Evolutionary conservation across 352 stramenopile species (phyloP).

Genomic region (Phytopythium oedochilum): DNA sequence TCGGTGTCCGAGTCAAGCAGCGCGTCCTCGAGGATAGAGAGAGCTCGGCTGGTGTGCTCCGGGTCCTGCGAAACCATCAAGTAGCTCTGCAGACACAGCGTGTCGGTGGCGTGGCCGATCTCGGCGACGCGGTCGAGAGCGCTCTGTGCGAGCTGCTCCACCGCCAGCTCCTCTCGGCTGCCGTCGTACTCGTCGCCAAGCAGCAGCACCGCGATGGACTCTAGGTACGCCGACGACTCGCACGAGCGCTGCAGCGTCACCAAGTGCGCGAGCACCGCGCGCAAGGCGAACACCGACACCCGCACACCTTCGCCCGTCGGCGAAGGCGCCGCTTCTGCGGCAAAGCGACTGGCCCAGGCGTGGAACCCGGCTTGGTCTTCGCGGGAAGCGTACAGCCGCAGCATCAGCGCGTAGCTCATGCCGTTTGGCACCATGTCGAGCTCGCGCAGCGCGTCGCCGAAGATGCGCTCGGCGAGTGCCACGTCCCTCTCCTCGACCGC

Average conservation of each 20-base stretch:
- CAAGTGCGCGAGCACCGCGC: slow-evolving; percentile 47
- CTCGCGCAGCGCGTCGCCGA: slow-evolving; percentile 28
- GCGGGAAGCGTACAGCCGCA: slow-evolving; percentile 47
- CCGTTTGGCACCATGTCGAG: slow-evolving; percentile 46
- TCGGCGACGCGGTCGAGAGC: slow-evolving; percentile 33
- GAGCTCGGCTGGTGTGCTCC: slow-evolving; percentile 22
- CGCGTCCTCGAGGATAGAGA: slow-evolving; percentile 32
- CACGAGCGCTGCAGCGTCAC: slow-evolving; percentile 21
- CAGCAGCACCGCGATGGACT: slow-evolving; percentile 24
- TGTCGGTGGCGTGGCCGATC: slow-evolving; percentile 24
- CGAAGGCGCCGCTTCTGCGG: slow-evolving; percentile 11
- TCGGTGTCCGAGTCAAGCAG: slow-evolving; percentile 5
- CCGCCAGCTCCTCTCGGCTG: slow-evolving; percentile 5
- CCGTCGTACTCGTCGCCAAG: background rate
- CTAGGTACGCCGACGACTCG: slow-evolving; percentile 18
- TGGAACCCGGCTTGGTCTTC: slow-evolving; percentile 44
- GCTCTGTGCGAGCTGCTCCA: slow-evolving; percentile 17
- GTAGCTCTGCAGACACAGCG: slow-evolving; percentile 39
- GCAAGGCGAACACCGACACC: slow-evolving; percentile 45
- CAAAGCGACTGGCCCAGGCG: slow-evolving; percentile 45
- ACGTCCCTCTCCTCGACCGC: slow-evolving; percentile 46
- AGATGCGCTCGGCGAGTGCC: slow-evolving; percentile 46
- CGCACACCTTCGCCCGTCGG: slow-evolving; percentile 17
- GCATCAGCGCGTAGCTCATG: slow-evolving; percentile 74
- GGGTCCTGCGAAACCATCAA: slow-evolving; percentile 32